These are phyloP conservation scores for Cymbopogon citratus DNA, from an alignment of 176 grass and related monocot genomes.

Conservation along the genomic window DNA sequence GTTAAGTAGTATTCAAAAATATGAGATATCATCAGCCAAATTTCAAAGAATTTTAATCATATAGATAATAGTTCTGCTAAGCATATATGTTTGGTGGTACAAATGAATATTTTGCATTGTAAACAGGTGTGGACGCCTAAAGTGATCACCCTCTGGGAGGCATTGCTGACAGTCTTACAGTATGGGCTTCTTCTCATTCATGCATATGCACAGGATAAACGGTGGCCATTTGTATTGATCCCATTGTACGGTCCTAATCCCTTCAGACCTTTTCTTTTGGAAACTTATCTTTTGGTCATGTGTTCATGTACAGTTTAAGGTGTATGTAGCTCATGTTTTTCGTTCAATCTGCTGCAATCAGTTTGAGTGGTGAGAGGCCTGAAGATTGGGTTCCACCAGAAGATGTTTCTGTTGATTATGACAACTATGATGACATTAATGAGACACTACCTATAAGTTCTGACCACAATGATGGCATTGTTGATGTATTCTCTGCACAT, in stretches of 20 bases:
- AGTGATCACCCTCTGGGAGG: constrained; percentile 68
- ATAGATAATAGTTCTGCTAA: neutral
- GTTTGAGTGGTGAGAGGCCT: constrained; percentile 58
- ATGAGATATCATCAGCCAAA: neutral
- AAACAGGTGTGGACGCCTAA: constrained; percentile 78
- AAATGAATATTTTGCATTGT: too few species aligned
- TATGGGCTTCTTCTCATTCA: constrained; percentile 80
- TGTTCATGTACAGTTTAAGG: neutral
- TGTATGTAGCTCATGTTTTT: neutral
- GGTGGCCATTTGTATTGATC: constrained; percentile 75
- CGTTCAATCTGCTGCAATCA: constrained; percentile 33
- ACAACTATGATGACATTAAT: constrained; percentile 17
- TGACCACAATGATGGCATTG: constrained; percentile 20
- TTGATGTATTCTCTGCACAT: constrained; percentile 58
- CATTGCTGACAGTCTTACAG: constrained; percentile 83
- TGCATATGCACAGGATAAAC: constrained; percentile 88
- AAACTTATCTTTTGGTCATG: neutral
- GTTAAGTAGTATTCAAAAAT: neutral
- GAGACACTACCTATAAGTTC: constrained; percentile 26
- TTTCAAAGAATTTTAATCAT: neutral
- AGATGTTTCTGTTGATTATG: constrained; percentile 13
- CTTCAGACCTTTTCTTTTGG: neutral
- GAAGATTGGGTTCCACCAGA: constrained; percentile 84
- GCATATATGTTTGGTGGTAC: neutral
- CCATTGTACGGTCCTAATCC: constrained; percentile 41